Evolutionary conservation across 1,284 basidiomycete genomes (phyloP).

Genomic region (Trichosporon sp.): DNA sequence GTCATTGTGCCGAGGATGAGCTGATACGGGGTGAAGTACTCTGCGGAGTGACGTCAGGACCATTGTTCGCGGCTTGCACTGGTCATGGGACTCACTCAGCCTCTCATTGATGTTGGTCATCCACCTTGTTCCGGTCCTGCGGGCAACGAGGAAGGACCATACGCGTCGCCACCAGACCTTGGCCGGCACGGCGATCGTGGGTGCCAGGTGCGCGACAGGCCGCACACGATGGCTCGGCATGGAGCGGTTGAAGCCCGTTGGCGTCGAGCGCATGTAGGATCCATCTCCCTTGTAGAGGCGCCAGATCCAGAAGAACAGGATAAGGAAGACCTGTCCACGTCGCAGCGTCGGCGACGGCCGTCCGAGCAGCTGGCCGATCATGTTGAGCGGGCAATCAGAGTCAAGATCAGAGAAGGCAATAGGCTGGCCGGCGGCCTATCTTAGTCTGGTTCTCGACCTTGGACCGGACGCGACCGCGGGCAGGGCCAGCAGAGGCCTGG

Average conservation of each 20-base stretch:
- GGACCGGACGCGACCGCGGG: not conserved
- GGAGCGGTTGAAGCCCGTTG: constrained; percentile 5
- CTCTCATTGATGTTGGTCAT: constrained; percentile 50
- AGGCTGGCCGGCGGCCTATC: not conserved
- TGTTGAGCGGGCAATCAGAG: constrained; percentile 44
- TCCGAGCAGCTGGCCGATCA: constrained; percentile 83
- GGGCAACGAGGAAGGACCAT: constrained; percentile 44
- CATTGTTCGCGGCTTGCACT: not conserved
- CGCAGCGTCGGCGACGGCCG: constrained; percentile 75
- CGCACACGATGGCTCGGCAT: constrained; percentile 10
- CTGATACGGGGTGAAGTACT: constrained; percentile 91
- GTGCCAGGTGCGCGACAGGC: constrained; percentile 1
- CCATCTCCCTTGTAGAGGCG: constrained; percentile 71
- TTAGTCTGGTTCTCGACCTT: not conserved
- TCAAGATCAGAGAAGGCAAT: not conserved
- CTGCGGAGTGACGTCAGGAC: constrained; percentile 57
- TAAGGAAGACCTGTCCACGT: constrained; percentile 75
- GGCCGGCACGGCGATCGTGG: not conserved
- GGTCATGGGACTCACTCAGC: constrained; percentile 44
- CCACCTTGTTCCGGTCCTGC: constrained; percentile 41
- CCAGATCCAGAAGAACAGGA: constrained; percentile 88
- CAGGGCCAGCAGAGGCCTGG: constrained; percentile 6
- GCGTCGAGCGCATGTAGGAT: constrained; percentile 54
- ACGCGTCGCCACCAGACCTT: constrained; percentile 34
- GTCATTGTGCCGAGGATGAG: constrained; percentile 84